Evolutionary conservation across 805 yeast species (phyloP), one percentile per base, ranked within the genome.

Genomic region (Candida boidinii): DNA sequence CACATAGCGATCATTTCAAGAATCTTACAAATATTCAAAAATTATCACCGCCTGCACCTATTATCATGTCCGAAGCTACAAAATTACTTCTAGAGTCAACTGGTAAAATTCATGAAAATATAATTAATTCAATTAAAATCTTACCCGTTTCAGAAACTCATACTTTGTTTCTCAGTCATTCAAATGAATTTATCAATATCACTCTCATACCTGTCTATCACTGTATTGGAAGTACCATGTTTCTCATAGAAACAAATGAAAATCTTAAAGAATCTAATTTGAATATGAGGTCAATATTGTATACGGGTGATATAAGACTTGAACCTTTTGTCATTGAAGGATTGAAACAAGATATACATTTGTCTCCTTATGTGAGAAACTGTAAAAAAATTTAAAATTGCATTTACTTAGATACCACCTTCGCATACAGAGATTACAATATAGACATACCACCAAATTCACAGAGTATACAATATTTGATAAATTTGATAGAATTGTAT

Each of bases 391-490:
- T 21, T 11, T 12, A 45, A 3, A 31, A 37, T 21, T 29, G 33
- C 5, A 23, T 46, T 6, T 46, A 45, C 24, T 17, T 46, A 17
- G 51, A 46, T 27, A 43, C 49, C 4, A 45, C 46, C 2, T 46
- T 42, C 35, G 36, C 41, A 2, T 43, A 38, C 26, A 26, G 44
- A 20, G 7, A 17, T 2, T 30, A 30, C 2, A 35, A 43, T 12
- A 39, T 39, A 5, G 35, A 34, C 6, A 45, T 42, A 5, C n/a
- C 29, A n/a, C 38, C 39, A 11, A 39, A 44, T 28, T 29, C 24
- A 2, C 23, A 27, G 12, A 42, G 45, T 2, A 34, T 45, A 2
- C 29, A 45, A 9, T 13, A 14, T 12, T 17, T 46, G 8, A 10
- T 34, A 3, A 17, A 35, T 5, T 20, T 17, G 5, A 43, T 46